Base-by-base conservation (phyloP, 139 green algal species). In the Tetraselmis chui region DNA sequence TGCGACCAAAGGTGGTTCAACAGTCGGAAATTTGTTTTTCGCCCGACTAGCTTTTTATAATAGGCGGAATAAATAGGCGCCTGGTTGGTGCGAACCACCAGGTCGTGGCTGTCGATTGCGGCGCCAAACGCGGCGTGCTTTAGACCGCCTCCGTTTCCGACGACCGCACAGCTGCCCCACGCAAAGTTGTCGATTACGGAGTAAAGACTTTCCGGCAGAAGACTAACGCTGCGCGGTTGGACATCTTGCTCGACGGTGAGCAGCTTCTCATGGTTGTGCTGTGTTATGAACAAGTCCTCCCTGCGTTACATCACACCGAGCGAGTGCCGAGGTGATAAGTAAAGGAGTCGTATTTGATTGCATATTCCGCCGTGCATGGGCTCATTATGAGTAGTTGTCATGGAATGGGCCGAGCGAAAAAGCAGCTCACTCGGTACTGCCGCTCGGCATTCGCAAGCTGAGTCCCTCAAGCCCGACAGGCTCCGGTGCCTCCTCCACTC, bases 1-100 rank as follows among this genome's bases (percentile, higher is more conserved):
- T 32, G 25, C 29, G 58, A 75, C 83, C 83, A 86, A 26, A 86
- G 23, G 23, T 77, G 58, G 30, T 85, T 85, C 31, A 85, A 30
- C 28, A 85, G 29, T 18, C 82, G 82, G 30, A 85, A 80, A 28
- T n/a, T 82, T 2, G 82, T 83, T 77, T 79, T 83, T 5, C 45
- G 29, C 0, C 82, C 82, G 78, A 83, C 77, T 2, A 67, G 59
- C 31, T 79, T 28, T 31, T 28, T 32, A 29, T 82, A 85, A 1
- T 30, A 67, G 5, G 45, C 45, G 18, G 45, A 32, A 23, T 82
- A 59, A 18, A 59, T 82, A 24, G 82, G 82, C 26, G 77, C 76
- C 76, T 85, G 82, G 77, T 85, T 85, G 28, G 74, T 58, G 2
- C 82, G 77, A 25, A 85, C 28, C 0, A 85, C 77, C 2, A 79